Base-by-base conservation (phyloP, 345 rosid genomes). In the Hypericum perforatum region DNA sequence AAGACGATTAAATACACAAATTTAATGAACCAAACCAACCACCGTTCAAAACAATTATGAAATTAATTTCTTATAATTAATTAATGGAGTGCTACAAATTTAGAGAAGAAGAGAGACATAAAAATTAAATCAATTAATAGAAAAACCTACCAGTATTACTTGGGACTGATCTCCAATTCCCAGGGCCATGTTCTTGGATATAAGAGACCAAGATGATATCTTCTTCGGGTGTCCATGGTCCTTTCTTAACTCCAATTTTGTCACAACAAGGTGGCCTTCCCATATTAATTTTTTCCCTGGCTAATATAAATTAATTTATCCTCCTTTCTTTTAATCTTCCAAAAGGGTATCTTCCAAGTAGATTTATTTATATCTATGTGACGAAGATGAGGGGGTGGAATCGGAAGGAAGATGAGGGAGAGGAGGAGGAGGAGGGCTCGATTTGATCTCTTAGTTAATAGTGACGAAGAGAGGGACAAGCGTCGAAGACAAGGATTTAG, bases 181-280 rank as follows among this genome's bases (percentile, higher is more conserved):
- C 67, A 55, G 67, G 67, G 8, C 67, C 67, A 16, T 63, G 51
- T 32, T 63, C 67, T 49, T 63, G 67, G 42, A 63, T 56, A 39
- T 55, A 63, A 55, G 67, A 63, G 13, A 63, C 67, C 61, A 63
- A 63, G 14, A 63, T 37, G 39, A 63, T 63, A 43, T 63, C 67
- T 63, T 63, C 67, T 49, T 63, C 67, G 12, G 67, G 67, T 0
- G 67, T 63, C 67, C 67, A 63, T 48, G 67, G 67, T 0, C 67
- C 67, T 55, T 63, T 63, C 22, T 63, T 63, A 15, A 63, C 67
- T 6, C 67, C 67, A 7, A 37, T 39, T 54, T 63, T 63, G 12
- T 63, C 67, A 48, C 67, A 63, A 60, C 67, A 63, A 55, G 67
- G 67, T n/a, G 67, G 61, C 56, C 67, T 49, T 16, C 67, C 67